Base-by-base conservation (phyloP, 257 asterid species). In the Jacaranda mimosifolia region DNA sequence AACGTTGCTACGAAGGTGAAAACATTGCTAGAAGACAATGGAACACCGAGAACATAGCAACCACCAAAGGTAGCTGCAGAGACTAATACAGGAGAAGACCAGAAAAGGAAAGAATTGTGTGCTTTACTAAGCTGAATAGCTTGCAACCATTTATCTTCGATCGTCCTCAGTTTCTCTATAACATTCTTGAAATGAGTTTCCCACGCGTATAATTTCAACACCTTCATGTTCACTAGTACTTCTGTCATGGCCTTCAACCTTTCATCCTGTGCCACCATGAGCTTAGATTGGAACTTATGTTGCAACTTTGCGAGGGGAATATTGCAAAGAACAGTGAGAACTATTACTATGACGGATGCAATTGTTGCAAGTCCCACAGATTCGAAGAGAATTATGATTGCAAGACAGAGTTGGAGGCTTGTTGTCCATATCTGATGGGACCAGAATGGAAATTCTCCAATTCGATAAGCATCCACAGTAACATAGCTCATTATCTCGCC, bases 61-160 rank as follows among this genome's bases (percentile, higher is more conserved):
- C 98, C 96, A 21, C 92, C 99, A 65, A 95, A 95, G 4, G 99
- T 95, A 36, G 97, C 96, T 2, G 98, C 88, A 12, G 99, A 95
- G 77, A 95, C 97, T 58, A 93, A 64, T 1, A 95, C 86, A 40
- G 99, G 98, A 14, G 99, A 88, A 43, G 94, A 82, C 98, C 98
- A 95, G 83, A 95, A 95, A 43, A 95, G 89, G 72, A 91, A 91
- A 36, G 91, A 87, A 73, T 93, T 93, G 66, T 93, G 90, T 0
- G 98, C 88, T 77, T 65, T 93, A 0, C 96, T 89, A 59, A 84
- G 66, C 85, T 91, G 99, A 73, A 95, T 97, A 7, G 97, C 89
- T n/a, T 85, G 70, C 69, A 95, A 63, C 89, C 98, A 93, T 79
- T 87, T 89, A 64, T 93, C 97, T 78, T 95, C 99, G 9, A 81